phyloP scores from a whole-genome alignment of 495 filamentous ascomycete genomes.

The Pyronema omphalodes region DNA sequence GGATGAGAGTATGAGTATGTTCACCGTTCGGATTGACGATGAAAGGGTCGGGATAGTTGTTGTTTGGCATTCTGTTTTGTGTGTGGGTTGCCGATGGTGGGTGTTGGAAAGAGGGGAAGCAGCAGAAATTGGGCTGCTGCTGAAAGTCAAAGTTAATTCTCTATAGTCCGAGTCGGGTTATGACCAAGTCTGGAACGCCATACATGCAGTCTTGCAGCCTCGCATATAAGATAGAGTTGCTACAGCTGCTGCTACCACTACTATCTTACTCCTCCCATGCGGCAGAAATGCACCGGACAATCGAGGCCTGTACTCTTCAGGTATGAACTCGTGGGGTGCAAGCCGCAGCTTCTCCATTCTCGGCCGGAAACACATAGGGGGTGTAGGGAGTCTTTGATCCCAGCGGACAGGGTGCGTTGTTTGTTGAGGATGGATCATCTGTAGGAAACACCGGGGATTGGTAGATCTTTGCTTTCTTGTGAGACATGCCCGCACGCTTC shows the following conservation, averaged over 20 bases:
- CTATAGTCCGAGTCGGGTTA: background rate
- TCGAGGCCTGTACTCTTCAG: background rate
- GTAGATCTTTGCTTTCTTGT: background rate
- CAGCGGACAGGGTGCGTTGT: background rate
- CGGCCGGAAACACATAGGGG: background rate
- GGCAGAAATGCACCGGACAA: too few relatives aligned
- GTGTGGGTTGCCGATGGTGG: background rate
- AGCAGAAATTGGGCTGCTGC: background rate
- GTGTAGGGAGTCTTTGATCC: background rate
- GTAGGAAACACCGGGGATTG: background rate
- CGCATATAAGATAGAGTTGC: background rate
- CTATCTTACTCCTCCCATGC: too few relatives aligned
- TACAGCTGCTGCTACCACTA: too few relatives aligned
- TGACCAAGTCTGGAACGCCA: background rate
- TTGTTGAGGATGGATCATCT: background rate
- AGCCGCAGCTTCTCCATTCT: background rate
- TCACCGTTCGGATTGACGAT: slow-evolving; percentile 18
- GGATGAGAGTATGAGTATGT: slow-evolving; percentile 35
- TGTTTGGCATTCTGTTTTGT: background rate
- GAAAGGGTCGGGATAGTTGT: slow-evolving; percentile 3
- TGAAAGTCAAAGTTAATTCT: background rate
- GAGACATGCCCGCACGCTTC: background rate
- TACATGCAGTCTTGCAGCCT: background rate
- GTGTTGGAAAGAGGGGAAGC: background rate
- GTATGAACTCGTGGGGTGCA: background rate